Percentiles rank a stretch among this genome's conserved stretches.
phyloP scores from a whole-genome alignment of 352 stramenopile species.

The Globisporangium rhizosaccharum region DNA sequence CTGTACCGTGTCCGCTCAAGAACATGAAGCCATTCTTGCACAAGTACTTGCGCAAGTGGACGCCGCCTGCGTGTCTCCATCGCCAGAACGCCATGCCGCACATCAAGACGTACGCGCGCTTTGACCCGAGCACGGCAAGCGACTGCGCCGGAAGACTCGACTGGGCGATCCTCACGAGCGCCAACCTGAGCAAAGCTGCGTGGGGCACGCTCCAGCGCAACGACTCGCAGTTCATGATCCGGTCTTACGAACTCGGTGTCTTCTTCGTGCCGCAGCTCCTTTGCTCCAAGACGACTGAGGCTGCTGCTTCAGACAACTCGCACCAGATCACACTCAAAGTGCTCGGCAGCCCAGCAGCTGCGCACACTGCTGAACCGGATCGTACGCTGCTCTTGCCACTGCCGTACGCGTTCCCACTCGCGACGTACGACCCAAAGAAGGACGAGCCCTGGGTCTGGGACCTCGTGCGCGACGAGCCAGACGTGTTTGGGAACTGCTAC shows the following conservation, averaged over 20 bases:
- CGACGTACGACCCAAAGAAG: constrained; percentile 55
- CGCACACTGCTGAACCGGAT: background rate
- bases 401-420: constrained; percentile 63
- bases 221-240: constrained; percentile 73
- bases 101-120: constrained; percentile 77
- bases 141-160: constrained; percentile 29
- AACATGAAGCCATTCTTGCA: constrained; percentile 87
- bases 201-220: constrained; percentile 76
- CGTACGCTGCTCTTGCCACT: constrained; percentile 27
- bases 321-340: constrained; percentile 17
- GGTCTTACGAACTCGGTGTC: constrained; percentile 78
- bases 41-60: constrained; percentile 80
- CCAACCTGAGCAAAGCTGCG: constrained; percentile 79
- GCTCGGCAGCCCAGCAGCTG: constrained; percentile 28
- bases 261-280: constrained; percentile 52
- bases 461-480: constrained; percentile 51
- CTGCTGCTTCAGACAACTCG: too few species aligned
- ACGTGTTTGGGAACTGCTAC: constrained; percentile 71
- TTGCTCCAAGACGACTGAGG: background rate
- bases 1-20: constrained; percentile 72
- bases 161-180: constrained; percentile 75
- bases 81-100: constrained; percentile 80
- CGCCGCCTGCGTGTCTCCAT: constrained; percentile 39
- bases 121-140: constrained; percentile 25
- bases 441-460: constrained; percentile 85